Evolutionary conservation across 257 asterid species (phyloP), one percentile per base, ranked within the genome.

Genomic region (Agastache rugosa): DNA sequence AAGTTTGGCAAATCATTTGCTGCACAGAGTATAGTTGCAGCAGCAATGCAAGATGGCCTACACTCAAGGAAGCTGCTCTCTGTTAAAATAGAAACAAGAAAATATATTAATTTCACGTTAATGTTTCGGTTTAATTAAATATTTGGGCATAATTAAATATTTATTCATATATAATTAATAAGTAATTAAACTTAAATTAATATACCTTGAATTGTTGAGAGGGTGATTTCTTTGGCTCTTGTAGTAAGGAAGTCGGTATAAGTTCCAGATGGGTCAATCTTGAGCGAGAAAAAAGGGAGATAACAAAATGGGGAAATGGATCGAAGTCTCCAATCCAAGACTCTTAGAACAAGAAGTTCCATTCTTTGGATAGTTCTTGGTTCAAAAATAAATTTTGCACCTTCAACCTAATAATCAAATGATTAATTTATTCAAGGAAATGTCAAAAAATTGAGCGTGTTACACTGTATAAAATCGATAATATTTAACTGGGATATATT

Each of bases 21-120:
- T 71, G 96, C 96, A 79, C 83, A 81, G 25, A 92, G 91, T 63
- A 85, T 80, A 68, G 97, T 41, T 69, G 97, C 94, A 48, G 94
- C 92, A 63, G 98, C 98, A 72, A 91, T 80, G 86, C 96, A 87
- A 63, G 99, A 95, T 80, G 99, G 98, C 84, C 87, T 76, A 80
- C 86, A 89, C 85, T 86, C 94, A 42, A 89, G 80, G 70, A 92
- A 87, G 78, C 94, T 85, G 37, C 81, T 79, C 79, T 88, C 99
- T 95, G 82, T 65, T 16, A 16, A 64, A 6, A 69, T 48, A 12
- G 67, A 50, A 27, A 17, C 17, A 74, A 14, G 63, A 11, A 11
- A 10, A 22, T 59, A 9, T 15, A 62, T 39, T 25, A 25, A 2
- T 25, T 51, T 75, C 14, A 25, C 9, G 54, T 71, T 15, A 29